Conservation (phyloP, 2,329 filamentous ascomycete species). For the Capronia americana region DNA sequence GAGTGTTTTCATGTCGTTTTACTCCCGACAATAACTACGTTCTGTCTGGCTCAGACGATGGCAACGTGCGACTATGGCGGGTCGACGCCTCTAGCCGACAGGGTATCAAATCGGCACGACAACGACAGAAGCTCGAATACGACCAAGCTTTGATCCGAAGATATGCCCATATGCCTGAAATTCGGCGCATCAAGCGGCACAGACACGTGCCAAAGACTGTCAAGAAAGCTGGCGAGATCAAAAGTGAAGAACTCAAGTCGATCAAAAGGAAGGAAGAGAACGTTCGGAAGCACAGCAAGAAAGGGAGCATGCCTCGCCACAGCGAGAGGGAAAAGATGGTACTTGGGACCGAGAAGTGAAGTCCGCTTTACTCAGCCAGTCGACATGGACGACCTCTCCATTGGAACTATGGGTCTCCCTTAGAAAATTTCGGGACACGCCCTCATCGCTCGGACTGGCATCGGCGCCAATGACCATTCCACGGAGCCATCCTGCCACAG, state of each 20-base stretch:
- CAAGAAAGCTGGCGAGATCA: constrained; percentile 96
- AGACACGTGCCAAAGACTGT: constrained; percentile 89
- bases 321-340: constrained; percentile 94
- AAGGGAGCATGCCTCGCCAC: constrained; percentile 74
- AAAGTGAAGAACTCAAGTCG: constrained; percentile 82
- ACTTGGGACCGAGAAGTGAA: constrained; percentile 68
- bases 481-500: not conserved
- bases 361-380: not conserved
- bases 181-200: constrained; percentile 86
- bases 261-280: constrained; percentile 95
- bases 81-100: constrained; percentile 81
- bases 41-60: constrained; percentile 89
- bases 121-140: constrained; percentile 89
- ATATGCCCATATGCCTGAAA: constrained; percentile 95
- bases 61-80: constrained; percentile 89
- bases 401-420: not conserved
- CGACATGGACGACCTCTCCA: not conserved
- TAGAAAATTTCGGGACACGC: not conserved
- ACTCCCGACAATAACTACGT: constrained; percentile 90
- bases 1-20: constrained; percentile 84
- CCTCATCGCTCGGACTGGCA: not conserved
- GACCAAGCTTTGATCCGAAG: constrained; percentile 81
- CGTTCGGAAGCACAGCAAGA: constrained; percentile 86
- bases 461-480: not conserved
- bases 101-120: constrained; percentile 82